Evolutionary conservation across 805 yeast species (phyloP).

Genomic region (Wickerhamomyces chambardii): DNA sequence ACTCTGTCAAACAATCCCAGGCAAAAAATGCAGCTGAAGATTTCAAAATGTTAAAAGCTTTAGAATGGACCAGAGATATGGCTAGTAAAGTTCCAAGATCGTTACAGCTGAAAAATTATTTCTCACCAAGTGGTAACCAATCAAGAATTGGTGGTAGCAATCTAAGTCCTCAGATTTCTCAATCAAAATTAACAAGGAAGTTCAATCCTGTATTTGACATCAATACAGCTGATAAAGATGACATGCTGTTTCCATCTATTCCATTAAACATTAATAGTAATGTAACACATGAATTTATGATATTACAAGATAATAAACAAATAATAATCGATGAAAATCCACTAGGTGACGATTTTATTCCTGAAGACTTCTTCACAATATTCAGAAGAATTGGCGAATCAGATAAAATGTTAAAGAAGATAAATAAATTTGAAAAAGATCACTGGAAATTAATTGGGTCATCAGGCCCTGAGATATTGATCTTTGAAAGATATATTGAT

Average conservation of each 20-base stretch:
- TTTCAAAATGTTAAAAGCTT: constrained; percentile 40
- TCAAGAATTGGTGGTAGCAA: no score
- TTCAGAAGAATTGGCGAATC: constrained; percentile 31
- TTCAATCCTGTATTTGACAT: neutral
- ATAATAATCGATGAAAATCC: constrained; percentile 26
- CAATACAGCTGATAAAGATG: constrained; percentile 4
- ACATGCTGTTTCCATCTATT: constrained; percentile 14
- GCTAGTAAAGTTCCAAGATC: constrained; percentile 25
- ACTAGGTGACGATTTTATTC: constrained; percentile 23
- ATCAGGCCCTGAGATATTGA: constrained; percentile 27
- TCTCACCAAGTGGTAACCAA: constrained; percentile 26
- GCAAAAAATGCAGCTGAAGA: constrained; percentile 24
- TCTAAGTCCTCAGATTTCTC: constrained; percentile 5
- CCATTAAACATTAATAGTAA: constrained; percentile 1
- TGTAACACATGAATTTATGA: constrained; percentile 15
- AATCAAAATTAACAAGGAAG: constrained; percentile 3
- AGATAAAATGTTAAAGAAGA: constrained; percentile 21
- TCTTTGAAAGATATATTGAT: constrained; percentile 27
- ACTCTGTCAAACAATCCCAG: constrained; percentile 25
- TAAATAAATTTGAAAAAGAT: constrained; percentile 32
- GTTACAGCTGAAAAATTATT: constrained; percentile 28
- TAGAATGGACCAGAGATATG: constrained; percentile 37
- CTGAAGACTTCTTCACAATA: constrained; percentile 32
- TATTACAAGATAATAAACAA: constrained; percentile 6
- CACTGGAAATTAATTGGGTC: constrained; percentile 52